Evolutionary conservation across 2,329 filamentous ascomycete species (phyloP).

Genomic region (Chaetoscypha palmicola): DNA sequence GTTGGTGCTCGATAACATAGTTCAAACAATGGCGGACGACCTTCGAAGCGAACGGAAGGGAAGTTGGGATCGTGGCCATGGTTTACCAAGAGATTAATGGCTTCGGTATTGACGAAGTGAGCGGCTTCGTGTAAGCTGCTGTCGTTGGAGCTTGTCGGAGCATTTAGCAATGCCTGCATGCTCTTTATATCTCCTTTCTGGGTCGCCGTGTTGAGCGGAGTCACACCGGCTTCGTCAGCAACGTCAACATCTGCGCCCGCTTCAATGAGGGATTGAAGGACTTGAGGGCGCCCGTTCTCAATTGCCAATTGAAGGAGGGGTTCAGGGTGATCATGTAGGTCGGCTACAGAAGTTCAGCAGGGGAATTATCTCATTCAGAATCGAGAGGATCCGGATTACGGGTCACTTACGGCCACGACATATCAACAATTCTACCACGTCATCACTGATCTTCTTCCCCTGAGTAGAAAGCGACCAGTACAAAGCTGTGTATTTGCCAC

Average conservation of each 20-base stretch:
- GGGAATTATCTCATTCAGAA: conserved; percentile 36
- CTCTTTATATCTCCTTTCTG: conserved; percentile 42
- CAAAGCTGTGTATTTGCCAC: conserved; percentile 37
- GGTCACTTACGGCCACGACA: conserved; percentile 31
- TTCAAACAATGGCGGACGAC: conserved; percentile 56
- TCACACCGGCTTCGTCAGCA: neutral
- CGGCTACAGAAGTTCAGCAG: conserved; percentile 32
- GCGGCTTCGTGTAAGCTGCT: conserved; percentile 27
- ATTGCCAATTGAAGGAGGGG: conserved; percentile 8
- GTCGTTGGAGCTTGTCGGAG: neutral
- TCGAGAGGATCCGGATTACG: conserved; percentile 36
- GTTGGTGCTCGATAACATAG: conserved; percentile 47
- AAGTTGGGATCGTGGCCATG: conserved; percentile 62
- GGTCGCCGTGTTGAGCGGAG: conserved; percentile 29
- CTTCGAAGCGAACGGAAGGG: conserved; percentile 53
- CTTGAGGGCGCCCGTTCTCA: conserved; percentile 1
- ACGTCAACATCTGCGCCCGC: conserved; percentile 7
- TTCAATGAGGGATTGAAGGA: conserved; percentile 6
- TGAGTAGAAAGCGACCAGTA: conserved; percentile 56
- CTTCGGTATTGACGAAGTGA: too few relatives aligned
- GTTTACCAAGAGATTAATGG: too few relatives aligned
- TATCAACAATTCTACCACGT: conserved; percentile 52
- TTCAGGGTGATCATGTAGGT: conserved; percentile 2
- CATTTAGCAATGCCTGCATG: neutral
- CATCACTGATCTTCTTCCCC: conserved; percentile 54